Evolutionary conservation across 768 basidiomycete species (phyloP), one percentile per base, ranked within the genome.

Genomic region (Lactarius hengduanensis): DNA sequence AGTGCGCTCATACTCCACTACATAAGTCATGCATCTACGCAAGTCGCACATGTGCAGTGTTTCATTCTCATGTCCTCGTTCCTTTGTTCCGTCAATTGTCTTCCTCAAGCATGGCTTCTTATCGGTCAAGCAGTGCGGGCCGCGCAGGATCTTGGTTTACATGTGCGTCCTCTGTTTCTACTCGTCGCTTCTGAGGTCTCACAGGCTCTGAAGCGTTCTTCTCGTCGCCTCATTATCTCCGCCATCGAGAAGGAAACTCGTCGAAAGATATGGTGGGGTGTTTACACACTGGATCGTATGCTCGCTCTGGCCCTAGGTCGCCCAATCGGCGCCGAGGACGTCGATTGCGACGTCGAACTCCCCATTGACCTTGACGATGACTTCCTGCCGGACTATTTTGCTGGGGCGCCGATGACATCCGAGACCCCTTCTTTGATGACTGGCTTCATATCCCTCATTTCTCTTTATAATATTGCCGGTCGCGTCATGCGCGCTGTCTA

Each of bases 31-130:
- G 86, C 91, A 54, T 91, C 88, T 63, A 92, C 87, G 47, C 90
- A 94, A 75, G 80, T 91, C 59, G 84, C 87, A 40, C 94, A 96
- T 76, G 94, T 96, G 36, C 94, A 96, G 79, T 91, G 91, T 76
- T 89, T 95, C 74, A 85, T 92, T 68, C 82, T 96, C 63, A 84
- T 95, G 83, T 89, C 94, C 60, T 90, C 93, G 1, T 96, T 94
- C 79, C 80, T 96, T 66, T 95, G 94, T 74, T 94, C 93, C 62
- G 83, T 96, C 71, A 96, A 96, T 73, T 94, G 94, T 74, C 84
- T 96, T 60, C 94, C 94, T 3, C 94, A 95, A 77, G 92, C 94
- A 36, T 96, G 94, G 94, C 85, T 96, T 69, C 82, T 95, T 64
- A 85, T 94, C 62, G 94, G 94, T 53, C 94, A 96, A 75, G 94